Evolutionary conservation across 2,329 filamentous ascomycete species (phyloP).

Genomic region (Rutstroemia sp.): DNA sequence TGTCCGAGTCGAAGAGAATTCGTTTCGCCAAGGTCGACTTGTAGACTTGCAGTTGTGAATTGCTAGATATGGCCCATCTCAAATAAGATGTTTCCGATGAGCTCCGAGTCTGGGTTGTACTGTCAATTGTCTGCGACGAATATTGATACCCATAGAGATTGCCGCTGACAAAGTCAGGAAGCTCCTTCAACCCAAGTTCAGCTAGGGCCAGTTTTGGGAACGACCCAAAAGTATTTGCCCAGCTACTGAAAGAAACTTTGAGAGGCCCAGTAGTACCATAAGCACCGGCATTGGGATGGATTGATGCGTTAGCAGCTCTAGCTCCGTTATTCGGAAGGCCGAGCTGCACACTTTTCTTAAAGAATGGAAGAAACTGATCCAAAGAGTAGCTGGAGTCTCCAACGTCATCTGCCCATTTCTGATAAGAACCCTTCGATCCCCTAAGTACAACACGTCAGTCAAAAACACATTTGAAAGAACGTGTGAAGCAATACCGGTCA

Average conservation of each 20-base stretch:
- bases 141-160: neutral
- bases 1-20: neutral
- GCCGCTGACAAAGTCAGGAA: neutral
- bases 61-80: neutral
- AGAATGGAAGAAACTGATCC: conserved; percentile 38
- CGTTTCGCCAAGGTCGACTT: neutral
- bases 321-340: conserved; percentile 20
- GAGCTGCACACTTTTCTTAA: conserved; percentile 29
- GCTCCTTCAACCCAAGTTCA: neutral
- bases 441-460: neutral
- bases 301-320: neutral
- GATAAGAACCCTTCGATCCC: conserved; percentile 18
- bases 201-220: neutral
- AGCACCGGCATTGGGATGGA: neutral
- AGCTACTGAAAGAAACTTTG: neutral
- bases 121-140: neutral
- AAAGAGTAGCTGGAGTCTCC: conserved; percentile 39
- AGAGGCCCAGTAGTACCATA: neutral
- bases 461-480: neutral
- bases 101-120: neutral
- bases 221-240: neutral
- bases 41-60: neutral
- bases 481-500: neutral
- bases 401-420: conserved; percentile 37
- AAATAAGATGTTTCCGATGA: conserved; percentile 1